A percentile compares a stretch with the other conserved stretches of the same genome.
These are phyloP conservation scores for Starmerella etchellsii DNA, from an alignment of 805 yeast species.

Conservation along the genomic window DNA sequence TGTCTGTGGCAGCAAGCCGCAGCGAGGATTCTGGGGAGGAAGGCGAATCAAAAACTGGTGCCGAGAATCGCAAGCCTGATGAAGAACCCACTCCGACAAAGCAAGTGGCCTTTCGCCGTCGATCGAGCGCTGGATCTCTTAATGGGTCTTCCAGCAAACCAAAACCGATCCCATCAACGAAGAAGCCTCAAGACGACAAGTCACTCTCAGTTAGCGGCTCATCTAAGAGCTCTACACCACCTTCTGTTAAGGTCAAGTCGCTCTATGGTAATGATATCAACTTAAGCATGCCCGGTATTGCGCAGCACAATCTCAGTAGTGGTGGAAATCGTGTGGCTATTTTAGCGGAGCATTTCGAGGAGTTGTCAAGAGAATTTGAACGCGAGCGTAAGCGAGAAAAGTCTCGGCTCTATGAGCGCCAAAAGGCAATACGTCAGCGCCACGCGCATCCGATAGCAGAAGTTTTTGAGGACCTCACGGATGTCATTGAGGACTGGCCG, in stretches of 20 bases:
- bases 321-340: conserved; percentile 25
- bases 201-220: not conserved
- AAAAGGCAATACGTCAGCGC: conserved; percentile 58
- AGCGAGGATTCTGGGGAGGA: not conserved
- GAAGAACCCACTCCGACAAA: not conserved
- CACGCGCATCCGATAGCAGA: conserved; percentile 81
- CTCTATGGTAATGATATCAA: conserved; percentile 18
- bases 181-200: not conserved
- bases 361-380: conserved; percentile 73
- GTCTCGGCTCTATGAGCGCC: conserved; percentile 41
- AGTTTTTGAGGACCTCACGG: conserved; percentile 74
- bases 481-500: conserved; percentile 32
- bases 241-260: conserved; percentile 15
- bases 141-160: too few relatives aligned
- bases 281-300: conserved; percentile 35
- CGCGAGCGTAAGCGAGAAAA: conserved; percentile 73
- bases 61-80: too few relatives aligned
- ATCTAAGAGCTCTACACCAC: not conserved
- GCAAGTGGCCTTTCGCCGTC: not conserved
- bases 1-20: not conserved
- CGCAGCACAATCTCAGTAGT: conserved; percentile 24
- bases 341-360: conserved; percentile 55
- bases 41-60: too few relatives aligned
- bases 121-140: too few relatives aligned
- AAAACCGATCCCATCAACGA: not conserved